Percentiles rank a stretch among this genome's conserved stretches.
Evolutionary conservation across 495 filamentous ascomycete genomes (phyloP).

Genomic region (Penicillium mononematosum): DNA sequence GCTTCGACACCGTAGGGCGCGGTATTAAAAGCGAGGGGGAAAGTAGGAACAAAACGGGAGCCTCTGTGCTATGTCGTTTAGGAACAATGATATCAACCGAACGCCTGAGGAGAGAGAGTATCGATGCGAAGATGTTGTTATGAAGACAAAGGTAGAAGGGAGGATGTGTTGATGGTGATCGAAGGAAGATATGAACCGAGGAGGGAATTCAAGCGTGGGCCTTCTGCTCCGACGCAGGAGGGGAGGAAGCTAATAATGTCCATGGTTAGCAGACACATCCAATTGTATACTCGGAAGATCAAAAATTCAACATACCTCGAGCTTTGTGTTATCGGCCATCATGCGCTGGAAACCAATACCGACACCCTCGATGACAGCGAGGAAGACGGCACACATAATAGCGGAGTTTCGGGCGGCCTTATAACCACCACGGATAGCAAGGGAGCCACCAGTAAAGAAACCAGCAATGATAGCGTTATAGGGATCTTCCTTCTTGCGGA

Average conservation of each 20-base stretch:
- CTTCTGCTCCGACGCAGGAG: constrained; percentile 43
- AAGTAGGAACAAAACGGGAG: constrained; percentile 20
- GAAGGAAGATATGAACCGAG: constrained; percentile 9
- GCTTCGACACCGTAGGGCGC: background rate
- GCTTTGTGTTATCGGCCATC: constrained; percentile 86
- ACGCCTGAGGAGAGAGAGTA: constrained; percentile 51
- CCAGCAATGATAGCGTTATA: constrained; percentile 95
- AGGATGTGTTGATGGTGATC: constrained; percentile 16
- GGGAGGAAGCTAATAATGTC: constrained; percentile 34
- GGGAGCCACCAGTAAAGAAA: constrained; percentile 91
- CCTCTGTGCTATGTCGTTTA: constrained; percentile 45
- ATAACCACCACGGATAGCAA: constrained; percentile 86
- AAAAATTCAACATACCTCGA: constrained; percentile 57
- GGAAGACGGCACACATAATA: constrained; percentile 89
- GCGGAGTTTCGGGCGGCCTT: constrained; percentile 89
- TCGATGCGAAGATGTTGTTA: constrained; percentile 24
- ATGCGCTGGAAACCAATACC: constrained; percentile 96
- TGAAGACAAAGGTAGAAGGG: constrained; percentile 27
- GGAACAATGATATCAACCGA: constrained; percentile 40
- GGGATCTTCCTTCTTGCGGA: constrained; percentile 95
- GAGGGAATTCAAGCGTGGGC: constrained; percentile 39
- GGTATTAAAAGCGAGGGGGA: constrained; percentile 24
- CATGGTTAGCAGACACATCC: background rate
- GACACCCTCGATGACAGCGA: constrained; percentile 96
- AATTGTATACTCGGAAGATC: constrained; percentile 1